Evolutionary conservation across 352 stramenopile species (phyloP).

Genomic region (Phytophthora brassicae): DNA sequence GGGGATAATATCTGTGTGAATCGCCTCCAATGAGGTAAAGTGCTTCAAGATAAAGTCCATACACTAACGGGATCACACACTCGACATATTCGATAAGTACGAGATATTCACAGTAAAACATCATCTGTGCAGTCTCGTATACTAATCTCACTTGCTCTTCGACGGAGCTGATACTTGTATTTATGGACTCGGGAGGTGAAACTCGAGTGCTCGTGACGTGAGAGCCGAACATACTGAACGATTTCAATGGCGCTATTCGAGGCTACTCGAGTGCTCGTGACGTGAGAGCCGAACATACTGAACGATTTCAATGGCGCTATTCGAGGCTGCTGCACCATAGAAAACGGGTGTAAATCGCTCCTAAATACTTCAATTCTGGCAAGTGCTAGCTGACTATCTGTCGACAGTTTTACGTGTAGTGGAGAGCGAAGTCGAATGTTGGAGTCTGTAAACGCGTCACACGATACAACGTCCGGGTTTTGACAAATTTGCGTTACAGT

Average conservation of each 20-base stretch:
- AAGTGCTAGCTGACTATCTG: not conserved
- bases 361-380: not conserved
- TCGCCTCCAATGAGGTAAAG: constrained; percentile 25
- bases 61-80: constrained; percentile 16
- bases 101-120: constrained; percentile 27
- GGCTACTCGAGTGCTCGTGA: not conserved
- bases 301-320: not conserved
- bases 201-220: not conserved
- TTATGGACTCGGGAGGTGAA: not conserved
- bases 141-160: constrained; percentile 1
- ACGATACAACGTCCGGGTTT: not conserved
- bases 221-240: not conserved
- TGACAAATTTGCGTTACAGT: not conserved
- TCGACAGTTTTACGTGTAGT: not conserved
- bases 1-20: constrained; percentile 2
- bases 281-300: not conserved
- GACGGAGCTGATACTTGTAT: not conserved
- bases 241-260: not conserved
- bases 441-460: not conserved
- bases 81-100: constrained; percentile 19
- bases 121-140: not conserved
- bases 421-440: not conserved
- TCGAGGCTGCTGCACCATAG: not conserved
- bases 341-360: no score
- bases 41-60: constrained; percentile 12